These are phyloP conservation scores for Solanum pinnatisectum DNA, from an alignment of 257 asterid genomes.

Conservation along the genomic window DNA sequence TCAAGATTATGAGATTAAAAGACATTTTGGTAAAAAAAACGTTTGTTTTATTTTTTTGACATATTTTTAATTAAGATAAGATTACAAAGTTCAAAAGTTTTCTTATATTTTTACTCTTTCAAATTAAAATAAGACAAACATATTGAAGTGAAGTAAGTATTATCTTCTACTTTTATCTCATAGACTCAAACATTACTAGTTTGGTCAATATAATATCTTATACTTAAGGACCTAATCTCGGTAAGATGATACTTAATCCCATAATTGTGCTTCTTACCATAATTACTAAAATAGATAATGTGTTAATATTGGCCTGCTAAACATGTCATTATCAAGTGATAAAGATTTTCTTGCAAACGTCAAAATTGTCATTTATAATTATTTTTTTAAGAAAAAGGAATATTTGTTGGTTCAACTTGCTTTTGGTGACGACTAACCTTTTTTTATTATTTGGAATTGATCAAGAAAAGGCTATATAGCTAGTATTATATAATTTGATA, in stretches of 20 bases:
- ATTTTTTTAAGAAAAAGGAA: background rate
- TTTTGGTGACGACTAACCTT: background rate
- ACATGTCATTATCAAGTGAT: background rate
- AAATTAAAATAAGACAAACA: background rate
- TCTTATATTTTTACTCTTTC: accelerated
- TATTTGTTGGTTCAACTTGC: background rate
- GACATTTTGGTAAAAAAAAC: too few species aligned
- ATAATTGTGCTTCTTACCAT: background rate
- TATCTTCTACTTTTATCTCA: background rate
- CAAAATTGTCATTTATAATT: background rate
- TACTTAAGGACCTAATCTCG: background rate
- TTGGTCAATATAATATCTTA: background rate
- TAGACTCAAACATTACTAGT: background rate
- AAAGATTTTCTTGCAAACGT: background rate
- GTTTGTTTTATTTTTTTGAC: too few species aligned
- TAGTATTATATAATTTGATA: background rate
- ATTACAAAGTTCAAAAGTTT: too few species aligned
- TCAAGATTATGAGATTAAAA: too few species aligned
- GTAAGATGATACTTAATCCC: background rate
- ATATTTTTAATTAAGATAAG: too few species aligned
- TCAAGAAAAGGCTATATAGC: background rate
- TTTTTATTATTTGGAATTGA: background rate
- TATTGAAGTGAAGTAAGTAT: background rate
- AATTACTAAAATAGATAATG: background rate
- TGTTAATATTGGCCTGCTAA: background rate